phyloP scores from a whole-genome alignment of 2,329 filamentous ascomycete genomes.

The Trematosphaeria pertusa region DNA sequence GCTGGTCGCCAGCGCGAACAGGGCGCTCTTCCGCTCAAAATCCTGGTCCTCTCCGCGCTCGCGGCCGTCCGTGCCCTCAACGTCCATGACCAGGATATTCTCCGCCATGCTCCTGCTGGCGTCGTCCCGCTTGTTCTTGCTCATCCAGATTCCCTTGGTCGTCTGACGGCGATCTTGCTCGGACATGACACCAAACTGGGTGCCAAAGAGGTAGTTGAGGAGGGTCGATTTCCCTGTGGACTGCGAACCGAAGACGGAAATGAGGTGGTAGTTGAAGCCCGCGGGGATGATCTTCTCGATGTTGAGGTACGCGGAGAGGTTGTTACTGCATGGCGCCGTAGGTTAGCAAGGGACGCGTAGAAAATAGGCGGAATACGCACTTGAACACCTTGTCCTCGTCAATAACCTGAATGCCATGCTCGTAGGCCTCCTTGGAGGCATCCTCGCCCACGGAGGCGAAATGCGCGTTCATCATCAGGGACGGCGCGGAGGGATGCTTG shows the following conservation, averaged over 20 bases:
- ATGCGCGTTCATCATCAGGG: slow-evolving; percentile 74
- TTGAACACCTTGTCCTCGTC: slow-evolving; percentile 98
- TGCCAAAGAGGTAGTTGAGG: slow-evolving; percentile 94
- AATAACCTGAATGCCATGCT: slow-evolving; percentile 95
- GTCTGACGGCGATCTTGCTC: slow-evolving; percentile 94
- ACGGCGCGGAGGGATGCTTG: slow-evolving; percentile 52
- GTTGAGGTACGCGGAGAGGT: slow-evolving; percentile 82
- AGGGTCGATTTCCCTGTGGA: slow-evolving; percentile 98
- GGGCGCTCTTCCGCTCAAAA: slow-evolving; percentile 96
- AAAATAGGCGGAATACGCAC: slow-evolving; percentile 61
- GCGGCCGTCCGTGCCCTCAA: slow-evolving; percentile 95
- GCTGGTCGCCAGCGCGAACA: slow-evolving; percentile 96
- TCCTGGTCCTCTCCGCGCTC: slow-evolving; percentile 98
- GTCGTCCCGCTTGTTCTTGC: slow-evolving; percentile 80
- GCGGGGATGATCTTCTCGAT: slow-evolving; percentile 81
- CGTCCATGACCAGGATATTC: slow-evolving; percentile 99
- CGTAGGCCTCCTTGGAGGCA: slow-evolving; percentile 72
- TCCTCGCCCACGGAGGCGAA: slow-evolving; percentile 74
- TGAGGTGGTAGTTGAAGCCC: slow-evolving; percentile 99
- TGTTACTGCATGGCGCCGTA: slow-evolving; percentile 60
- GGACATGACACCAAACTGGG: slow-evolving; percentile 96
- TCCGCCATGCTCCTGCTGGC: slow-evolving; percentile 76
- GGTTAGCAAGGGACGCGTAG: slow-evolving; percentile 26
- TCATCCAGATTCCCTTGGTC: slow-evolving; percentile 99
- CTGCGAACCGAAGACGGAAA: slow-evolving; percentile 98